Percentiles rank a stretch among this genome's conserved stretches.
Conservation (phyloP, 2,329 filamentous ascomycete species). For the Colletotrichum phormii region DNA sequence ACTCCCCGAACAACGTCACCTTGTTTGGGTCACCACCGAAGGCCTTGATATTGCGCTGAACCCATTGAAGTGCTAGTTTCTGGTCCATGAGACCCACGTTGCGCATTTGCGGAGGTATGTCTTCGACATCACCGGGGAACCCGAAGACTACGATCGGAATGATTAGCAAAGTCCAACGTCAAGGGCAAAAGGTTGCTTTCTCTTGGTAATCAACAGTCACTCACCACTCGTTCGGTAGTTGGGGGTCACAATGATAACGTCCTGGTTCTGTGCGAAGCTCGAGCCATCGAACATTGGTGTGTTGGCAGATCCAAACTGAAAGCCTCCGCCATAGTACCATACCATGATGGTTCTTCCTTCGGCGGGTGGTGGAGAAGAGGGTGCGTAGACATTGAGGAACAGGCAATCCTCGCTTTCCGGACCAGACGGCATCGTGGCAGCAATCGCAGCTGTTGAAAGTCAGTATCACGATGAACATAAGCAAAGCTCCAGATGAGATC, state of each 20-base stretch:
- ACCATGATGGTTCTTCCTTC: conserved; percentile 20
- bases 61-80: conserved; percentile 67
- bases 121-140: conserved; percentile 11
- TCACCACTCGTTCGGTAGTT: conserved; percentile 24
- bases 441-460: no score
- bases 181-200: not conserved
- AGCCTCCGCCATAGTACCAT: conserved; percentile 37
- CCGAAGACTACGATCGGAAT: conserved; percentile 5
- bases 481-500: no score
- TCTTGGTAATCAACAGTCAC: not conserved
- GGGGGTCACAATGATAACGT: conserved; percentile 22
- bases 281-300: conserved; percentile 20
- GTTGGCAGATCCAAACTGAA: conserved; percentile 19
- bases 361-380: conserved; percentile 36
- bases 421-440: no score
- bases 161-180: not conserved
- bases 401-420: conserved; percentile 48
- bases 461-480: no score
- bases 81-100: conserved; percentile 71
- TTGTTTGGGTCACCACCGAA: conserved; percentile 73
- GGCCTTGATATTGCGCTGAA: conserved; percentile 68
- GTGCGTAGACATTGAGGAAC: conserved; percentile 47
- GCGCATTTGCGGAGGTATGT: not conserved
- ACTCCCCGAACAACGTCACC: conserved; percentile 72
- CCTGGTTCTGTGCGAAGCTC: conserved; percentile 19